phyloP scores from a whole-genome alignment of 345 rosid genomes.

The Eucalyptus marginata region DNA sequence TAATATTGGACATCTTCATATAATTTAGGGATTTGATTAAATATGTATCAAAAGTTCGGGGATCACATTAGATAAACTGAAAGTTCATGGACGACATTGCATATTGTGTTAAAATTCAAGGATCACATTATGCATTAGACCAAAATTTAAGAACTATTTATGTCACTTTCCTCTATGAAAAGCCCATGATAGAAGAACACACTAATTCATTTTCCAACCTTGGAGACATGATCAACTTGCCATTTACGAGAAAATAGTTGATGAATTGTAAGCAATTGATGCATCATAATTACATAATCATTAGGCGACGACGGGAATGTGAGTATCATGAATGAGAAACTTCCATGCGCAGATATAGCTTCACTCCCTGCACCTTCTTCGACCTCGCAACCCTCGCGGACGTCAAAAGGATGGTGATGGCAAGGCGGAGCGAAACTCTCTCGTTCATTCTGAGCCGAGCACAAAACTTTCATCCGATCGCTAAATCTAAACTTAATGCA shows the following conservation, averaged over 20 bases:
- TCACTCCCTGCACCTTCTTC: background rate
- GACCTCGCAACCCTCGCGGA: background rate
- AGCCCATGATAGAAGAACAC: no score
- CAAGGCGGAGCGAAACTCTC: background rate
- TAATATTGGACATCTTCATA: no score
- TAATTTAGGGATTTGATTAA: no score
- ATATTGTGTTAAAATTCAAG: no score
- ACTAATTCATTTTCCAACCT: background rate
- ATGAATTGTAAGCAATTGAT: background rate
- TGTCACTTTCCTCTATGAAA: no score
- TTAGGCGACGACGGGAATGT: background rate
- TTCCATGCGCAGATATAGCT: no score
- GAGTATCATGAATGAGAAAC: no score
- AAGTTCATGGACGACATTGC: fast-evolving
- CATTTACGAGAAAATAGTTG: background rate
- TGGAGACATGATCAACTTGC: background rate
- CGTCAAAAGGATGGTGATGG: background rate
- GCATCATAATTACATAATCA: background rate
- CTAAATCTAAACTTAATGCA: background rate
- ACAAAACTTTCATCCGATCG: background rate
- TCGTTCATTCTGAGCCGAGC: background rate
- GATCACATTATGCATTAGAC: no score
- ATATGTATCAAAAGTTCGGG: no score
- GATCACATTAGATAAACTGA: no score
- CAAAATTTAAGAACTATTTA: no score